Evolutionary conservation across 2,329 filamentous ascomycete species (phyloP), one percentile per base, ranked within the genome.

Genomic region (Cercospora sp.): DNA sequence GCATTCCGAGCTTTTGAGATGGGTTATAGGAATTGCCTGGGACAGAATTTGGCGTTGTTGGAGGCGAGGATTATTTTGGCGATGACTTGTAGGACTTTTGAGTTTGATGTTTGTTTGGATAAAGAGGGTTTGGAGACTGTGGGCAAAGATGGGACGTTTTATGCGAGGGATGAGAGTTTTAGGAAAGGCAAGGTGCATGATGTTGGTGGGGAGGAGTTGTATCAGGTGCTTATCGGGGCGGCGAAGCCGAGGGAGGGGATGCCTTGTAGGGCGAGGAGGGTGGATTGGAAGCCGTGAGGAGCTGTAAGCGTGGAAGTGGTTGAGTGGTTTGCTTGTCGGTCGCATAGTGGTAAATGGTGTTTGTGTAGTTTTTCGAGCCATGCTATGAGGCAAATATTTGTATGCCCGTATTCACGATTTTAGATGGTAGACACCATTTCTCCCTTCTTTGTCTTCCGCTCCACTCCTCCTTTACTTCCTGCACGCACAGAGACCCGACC

Each of bases 1-100:
- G 82, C 84, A 0, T 88, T 81, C 79, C 80, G 85, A 9, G 79
- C 84, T 0, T 89, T 89, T 73, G 84, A 86, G 71, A 77, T 81
- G 57, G 86, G 86, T 0, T 80, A 82, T 1, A 74, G 86, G 23
- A 84, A 82, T 63, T 89, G 86, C 71, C 79, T 88, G 13, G 86
- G 85, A 0, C 84, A 87, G 73, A 83, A 84, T 66, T 77, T 87
- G 57, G 85, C 82, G 0, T 80, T 83, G 75, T 74, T 85, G 7
- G 85, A 88, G 75, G 68, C 84, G 42, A 81, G 81, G 68, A 78
- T 85, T 66, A 78, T 84, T 3, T 74, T 87, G 28, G 82, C 82
- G 2, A 79, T 85, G 73, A 82, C 82, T 0, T 76, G 82, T 18
- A 74, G 84, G 53, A 80, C 83, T 30, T 84, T 87, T 64, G 83